A percentile compares a stretch with the other conserved stretches of the same genome.
phyloP scores from a whole-genome alignment of 73 alveolate genomes.

The Paramecium caudatum region DNA sequence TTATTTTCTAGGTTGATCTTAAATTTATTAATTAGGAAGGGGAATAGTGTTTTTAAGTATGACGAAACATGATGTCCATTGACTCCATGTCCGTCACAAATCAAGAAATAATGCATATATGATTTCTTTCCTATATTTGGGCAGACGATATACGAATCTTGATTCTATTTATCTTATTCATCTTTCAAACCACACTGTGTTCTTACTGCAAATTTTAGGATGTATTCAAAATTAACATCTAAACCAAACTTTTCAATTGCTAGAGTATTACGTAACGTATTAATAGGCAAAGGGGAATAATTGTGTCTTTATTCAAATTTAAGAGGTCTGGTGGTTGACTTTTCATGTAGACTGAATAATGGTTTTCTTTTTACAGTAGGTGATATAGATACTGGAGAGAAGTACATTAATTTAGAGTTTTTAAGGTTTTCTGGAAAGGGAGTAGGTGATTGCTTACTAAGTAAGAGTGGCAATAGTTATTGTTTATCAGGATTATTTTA shows the following conservation, averaged over 20 bases:
- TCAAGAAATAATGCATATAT: conserved; percentile 40
- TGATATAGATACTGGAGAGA: too few relatives aligned
- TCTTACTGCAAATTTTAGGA: background rate
- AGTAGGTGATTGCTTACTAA: too few relatives aligned
- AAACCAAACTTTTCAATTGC: background rate
- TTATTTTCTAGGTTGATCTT: background rate
- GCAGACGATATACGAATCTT: background rate
- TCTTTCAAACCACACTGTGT: background rate
- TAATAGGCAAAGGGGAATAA: background rate
- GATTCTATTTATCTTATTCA: background rate
- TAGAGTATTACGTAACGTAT: background rate
- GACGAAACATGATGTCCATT: conserved; percentile 71
- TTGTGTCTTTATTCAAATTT: background rate
- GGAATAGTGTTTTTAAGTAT: conserved; percentile 32
- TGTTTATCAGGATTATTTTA: conserved; percentile 1
- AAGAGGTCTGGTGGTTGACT: background rate
- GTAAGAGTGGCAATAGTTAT: background rate
- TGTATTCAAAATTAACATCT: background rate
- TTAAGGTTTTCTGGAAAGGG: too few relatives aligned
- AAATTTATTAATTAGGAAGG: background rate
- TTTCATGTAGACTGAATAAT: background rate
- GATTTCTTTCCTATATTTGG: background rate
- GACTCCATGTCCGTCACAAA: conserved; percentile 75
- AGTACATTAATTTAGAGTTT: too few relatives aligned
- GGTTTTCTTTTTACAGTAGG: background rate